phyloP scores from a whole-genome alignment of 164 flowering plant genomes.

The Aristolochia californica region DNA sequence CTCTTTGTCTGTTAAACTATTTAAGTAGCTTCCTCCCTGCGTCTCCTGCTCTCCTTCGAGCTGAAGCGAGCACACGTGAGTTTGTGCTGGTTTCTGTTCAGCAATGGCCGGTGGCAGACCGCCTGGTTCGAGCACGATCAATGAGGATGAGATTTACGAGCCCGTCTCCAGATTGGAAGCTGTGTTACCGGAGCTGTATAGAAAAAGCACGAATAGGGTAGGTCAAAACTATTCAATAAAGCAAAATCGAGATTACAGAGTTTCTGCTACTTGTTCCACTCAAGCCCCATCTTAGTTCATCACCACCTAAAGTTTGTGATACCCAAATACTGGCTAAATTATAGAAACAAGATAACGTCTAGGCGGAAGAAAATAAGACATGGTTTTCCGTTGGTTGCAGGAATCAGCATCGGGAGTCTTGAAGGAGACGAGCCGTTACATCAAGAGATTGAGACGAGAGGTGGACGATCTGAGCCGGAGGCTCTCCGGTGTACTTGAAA shows the following conservation, averaged over 20 bases:
- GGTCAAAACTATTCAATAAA: background rate
- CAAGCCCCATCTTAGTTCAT: background rate
- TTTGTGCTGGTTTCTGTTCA: no score
- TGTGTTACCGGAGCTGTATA: constrained; percentile 46
- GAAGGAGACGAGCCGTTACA: constrained; percentile 73
- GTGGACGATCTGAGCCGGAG: constrained; percentile 62
- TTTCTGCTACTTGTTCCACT: background rate
- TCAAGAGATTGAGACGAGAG: constrained; percentile 51
- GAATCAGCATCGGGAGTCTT: constrained; percentile 54
- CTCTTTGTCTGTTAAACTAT: no score
- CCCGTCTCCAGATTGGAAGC: constrained; percentile 49
- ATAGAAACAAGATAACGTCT: background rate
- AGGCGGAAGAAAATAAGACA: background rate
- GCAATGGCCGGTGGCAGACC: background rate
- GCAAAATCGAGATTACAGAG: background rate
- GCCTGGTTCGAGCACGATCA: background rate
- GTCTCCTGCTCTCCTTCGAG: background rate
- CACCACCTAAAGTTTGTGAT: background rate
- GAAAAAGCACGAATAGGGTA: constrained; percentile 46
- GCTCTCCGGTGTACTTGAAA: constrained; percentile 46
- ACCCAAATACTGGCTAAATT: background rate
- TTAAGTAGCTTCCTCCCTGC: background rate
- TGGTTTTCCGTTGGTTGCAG: constrained; percentile 14
- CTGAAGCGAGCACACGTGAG: background rate
- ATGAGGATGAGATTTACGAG: constrained; percentile 48